These are phyloP conservation scores for Leucosporidium yakuticum DNA, from an alignment of 768 basidiomycete genomes.

Conservation along the genomic window DNA sequence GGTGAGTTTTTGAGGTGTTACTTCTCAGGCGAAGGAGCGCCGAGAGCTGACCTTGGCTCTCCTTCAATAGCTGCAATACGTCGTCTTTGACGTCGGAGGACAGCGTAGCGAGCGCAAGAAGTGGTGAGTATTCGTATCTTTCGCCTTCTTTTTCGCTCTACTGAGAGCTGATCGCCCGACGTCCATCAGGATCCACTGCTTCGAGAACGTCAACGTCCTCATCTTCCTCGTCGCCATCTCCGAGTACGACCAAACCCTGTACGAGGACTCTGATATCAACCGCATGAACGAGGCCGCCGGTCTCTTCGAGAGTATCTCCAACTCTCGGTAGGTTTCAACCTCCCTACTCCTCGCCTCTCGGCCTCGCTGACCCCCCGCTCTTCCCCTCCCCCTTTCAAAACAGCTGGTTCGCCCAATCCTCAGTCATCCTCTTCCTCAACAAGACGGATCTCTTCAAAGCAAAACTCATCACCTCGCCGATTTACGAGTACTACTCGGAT, in stretches of 20 bases:
- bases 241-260: constrained; percentile 95
- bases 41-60: neutral
- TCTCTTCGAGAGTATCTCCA: constrained; percentile 92
- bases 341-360: too few relatives aligned
- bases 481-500: constrained; percentile 85
- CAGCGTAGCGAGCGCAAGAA: constrained; percentile 86
- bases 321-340: constrained; percentile 45
- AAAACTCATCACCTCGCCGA: constrained; percentile 76
- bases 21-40: constrained; percentile 12
- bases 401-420: constrained; percentile 86
- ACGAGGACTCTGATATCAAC: constrained; percentile 50
- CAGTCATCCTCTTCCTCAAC: constrained; percentile 56
- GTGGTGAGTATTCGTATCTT: constrained; percentile 50
- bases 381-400: neutral
- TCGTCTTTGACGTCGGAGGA: constrained; percentile 80
- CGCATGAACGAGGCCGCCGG: constrained; percentile 97
- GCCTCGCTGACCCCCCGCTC: neutral
- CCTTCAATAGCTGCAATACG: constrained; percentile 45
- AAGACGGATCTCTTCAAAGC: constrained; percentile 73
- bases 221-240: constrained; percentile 89
- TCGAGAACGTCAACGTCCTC: constrained; percentile 88
- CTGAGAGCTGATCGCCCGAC: neutral
- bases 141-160: neutral
- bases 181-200: constrained; percentile 65
- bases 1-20: constrained; percentile 83